phyloP scores from a whole-genome alignment of 1,139 yeast genomes.

The Geotrichum restrictum region DNA sequence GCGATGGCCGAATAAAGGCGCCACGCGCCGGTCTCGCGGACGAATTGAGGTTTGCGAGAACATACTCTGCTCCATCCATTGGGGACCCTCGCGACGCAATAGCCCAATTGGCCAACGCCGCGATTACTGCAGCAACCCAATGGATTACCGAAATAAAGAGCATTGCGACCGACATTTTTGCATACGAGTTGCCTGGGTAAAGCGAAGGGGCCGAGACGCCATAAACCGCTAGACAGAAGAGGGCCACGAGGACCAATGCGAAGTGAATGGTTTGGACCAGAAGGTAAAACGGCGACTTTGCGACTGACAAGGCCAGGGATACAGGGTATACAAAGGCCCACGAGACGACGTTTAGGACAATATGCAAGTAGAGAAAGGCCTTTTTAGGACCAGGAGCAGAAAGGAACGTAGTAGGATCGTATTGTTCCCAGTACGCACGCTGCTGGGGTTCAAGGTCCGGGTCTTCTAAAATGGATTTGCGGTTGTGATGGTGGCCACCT shows the following conservation, averaged over 20 bases:
- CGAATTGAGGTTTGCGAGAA: conserved; percentile 27
- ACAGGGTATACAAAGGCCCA: conserved; percentile 66
- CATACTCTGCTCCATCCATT: conserved; percentile 39
- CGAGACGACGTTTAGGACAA: conserved; percentile 45
- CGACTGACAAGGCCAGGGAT: conserved; percentile 59
- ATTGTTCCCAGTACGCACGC: conserved; percentile 68
- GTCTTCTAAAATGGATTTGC: conserved; percentile 64
- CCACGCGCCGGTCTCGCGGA: conserved; percentile 10
- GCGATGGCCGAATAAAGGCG: conserved; percentile 25
- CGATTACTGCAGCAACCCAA: conserved; percentile 49
- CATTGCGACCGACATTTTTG: conserved; percentile 59
- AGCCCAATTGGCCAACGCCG: conserved; percentile 44
- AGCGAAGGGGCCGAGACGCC: conserved; percentile 56
- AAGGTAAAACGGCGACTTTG: conserved; percentile 55
- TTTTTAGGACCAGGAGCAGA: conserved; percentile 47
- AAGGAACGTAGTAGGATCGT: conserved; percentile 77
- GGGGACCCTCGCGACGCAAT: conserved; percentile 29
- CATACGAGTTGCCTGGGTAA: conserved; percentile 75
- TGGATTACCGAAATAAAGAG: conserved; percentile 53
- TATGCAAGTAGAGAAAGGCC: conserved; percentile 56
- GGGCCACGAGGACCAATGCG: conserved; percentile 46
- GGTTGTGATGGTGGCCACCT: conserved; percentile 48
- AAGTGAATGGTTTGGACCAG: conserved; percentile 55
- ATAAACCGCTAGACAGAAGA: conserved; percentile 59
- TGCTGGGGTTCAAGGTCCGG: conserved; percentile 70